Evolutionary conservation across 2,329 filamentous ascomycete genomes (phyloP), one percentile per base, ranked within the genome.

Genomic region (Microdochium paspali): DNA sequence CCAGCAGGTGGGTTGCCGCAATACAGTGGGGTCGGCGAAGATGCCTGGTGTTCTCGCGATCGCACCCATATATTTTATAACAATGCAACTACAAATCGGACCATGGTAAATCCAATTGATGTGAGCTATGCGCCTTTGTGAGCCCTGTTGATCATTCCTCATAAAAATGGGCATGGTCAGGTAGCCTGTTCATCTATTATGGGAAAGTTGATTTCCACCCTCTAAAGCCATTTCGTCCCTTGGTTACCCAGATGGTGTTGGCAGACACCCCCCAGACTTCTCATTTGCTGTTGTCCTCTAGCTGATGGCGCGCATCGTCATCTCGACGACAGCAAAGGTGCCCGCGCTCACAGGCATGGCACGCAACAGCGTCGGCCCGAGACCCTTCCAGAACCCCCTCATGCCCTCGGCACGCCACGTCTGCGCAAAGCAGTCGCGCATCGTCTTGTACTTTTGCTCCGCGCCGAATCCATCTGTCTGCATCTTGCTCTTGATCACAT

Each of bases 401-500:
- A 82, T 60, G 1, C 93, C 93, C 68, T 94, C 90, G 5, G 69
- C 73, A 51, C 76, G 77, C 72, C 79, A 95, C 2, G 85, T 94
- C 74, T 95, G 82, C 50, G 74, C 77, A 67, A 97, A 94, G 71
- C 88, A 94, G 68, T 94, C 87, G 46, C 84, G 79, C 91, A 96
- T 96, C 48, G 73, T 84, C 64, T 72, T 79, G 69, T 86, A 98
- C 62, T 76, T 77, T 72, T 84, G 82, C 53, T 77, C 70, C 44
- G 65, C 51, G 4, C 87, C 89, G 62, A 96, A 93, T 0, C 87
- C 90, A 69, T 98, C 93, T 49, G 85, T 95, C 78, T 98, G 93
- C 91, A 97, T 96, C 80, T 95, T 97, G 70, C 89, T 95, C 85
- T 98, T 98, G 69, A 98, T 70, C 24, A 98, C 91, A 68, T 98